Percentiles rank a stretch among this genome's conserved stretches.
phyloP scores from a whole-genome alignment of 768 basidiomycete genomes.

The Auricularia sp. region DNA sequence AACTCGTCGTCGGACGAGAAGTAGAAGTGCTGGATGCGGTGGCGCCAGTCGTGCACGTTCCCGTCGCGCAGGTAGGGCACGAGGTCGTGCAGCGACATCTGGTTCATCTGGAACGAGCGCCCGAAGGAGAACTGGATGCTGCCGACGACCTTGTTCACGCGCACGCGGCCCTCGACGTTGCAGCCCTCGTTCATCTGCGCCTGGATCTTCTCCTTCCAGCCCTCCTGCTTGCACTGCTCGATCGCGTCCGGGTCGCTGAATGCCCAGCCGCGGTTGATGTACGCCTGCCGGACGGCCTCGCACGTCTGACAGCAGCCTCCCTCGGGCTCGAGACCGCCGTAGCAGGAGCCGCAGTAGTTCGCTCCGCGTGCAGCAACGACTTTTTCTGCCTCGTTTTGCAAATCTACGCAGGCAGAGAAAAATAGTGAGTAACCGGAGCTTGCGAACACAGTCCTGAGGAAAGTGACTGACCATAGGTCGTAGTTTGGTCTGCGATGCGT shows the following conservation, averaged over 20 bases:
- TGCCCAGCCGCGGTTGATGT: slow-evolving; percentile 90
- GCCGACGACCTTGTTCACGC: slow-evolving; percentile 94
- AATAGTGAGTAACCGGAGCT: no score
- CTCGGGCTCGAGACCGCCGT: slow-evolving; percentile 68
- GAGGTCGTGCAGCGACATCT: slow-evolving; percentile 72
- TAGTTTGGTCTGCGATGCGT: slow-evolving; percentile 41
- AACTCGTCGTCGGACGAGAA: slow-evolving; percentile 82
- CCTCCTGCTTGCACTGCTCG: slow-evolving; percentile 90
- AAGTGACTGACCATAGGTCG: not conserved
- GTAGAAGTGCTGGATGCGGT: slow-evolving; percentile 68
- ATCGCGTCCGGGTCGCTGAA: slow-evolving; percentile 84
- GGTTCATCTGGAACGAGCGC: slow-evolving; percentile 82
- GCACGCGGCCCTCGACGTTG: slow-evolving; percentile 82
- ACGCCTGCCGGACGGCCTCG: slow-evolving; percentile 86
- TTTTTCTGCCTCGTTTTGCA: slow-evolving; percentile 83
- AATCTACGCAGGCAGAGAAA: slow-evolving; percentile 36
- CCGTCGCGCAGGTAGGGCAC: slow-evolving; percentile 85
- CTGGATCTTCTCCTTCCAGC: slow-evolving; percentile 89
- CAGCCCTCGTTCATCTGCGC: slow-evolving; percentile 93
- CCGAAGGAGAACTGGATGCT: slow-evolving; percentile 94
- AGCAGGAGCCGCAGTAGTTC: slow-evolving; percentile 90
- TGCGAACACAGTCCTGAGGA: not conserved
- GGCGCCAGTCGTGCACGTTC: slow-evolving; percentile 89
- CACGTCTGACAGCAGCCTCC: slow-evolving; percentile 92
- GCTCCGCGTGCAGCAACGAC: slow-evolving; percentile 47